These are phyloP conservation scores for Aureobasidium sp. DNA, from an alignment of 2,329 filamentous ascomycete genomes.

Conservation along the genomic window DNA sequence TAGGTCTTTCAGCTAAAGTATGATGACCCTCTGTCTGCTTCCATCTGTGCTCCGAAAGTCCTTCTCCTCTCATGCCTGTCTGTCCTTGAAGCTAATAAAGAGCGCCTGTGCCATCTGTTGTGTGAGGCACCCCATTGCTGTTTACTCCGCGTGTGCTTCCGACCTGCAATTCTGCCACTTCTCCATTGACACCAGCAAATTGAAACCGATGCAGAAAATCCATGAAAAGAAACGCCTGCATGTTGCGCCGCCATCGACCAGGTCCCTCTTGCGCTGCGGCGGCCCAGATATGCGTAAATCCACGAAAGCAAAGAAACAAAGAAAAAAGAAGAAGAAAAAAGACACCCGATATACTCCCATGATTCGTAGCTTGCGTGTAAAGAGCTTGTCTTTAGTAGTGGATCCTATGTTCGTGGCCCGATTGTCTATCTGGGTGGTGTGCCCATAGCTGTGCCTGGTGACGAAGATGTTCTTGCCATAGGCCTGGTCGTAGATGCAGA, in stretches of 20 bases:
- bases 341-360: not conserved
- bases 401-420: no score
- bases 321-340: not conserved
- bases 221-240: not conserved
- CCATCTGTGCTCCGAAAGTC: not conserved
- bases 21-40: not conserved
- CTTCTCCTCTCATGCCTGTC: not conserved
- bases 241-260: not conserved
- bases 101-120: not conserved
- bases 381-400: not conserved
- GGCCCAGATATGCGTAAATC: not conserved
- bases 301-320: not conserved
- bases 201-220: not conserved
- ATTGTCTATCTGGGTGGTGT: not conserved
- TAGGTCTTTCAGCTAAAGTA: not conserved
- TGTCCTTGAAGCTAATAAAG: not conserved
- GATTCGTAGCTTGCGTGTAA: not conserved
- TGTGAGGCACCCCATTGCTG: not conserved
- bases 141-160: not conserved
- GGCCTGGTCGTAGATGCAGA: not conserved
- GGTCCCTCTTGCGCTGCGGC: not conserved
- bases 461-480: conserved; percentile 6
- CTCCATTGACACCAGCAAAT: not conserved
- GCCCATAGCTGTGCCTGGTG: conserved; percentile 8
- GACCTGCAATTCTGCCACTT: not conserved